Base-by-base conservation (phyloP, 2,329 filamentous ascomycete genomes). In the Metarhizium anisopliae region DNA sequence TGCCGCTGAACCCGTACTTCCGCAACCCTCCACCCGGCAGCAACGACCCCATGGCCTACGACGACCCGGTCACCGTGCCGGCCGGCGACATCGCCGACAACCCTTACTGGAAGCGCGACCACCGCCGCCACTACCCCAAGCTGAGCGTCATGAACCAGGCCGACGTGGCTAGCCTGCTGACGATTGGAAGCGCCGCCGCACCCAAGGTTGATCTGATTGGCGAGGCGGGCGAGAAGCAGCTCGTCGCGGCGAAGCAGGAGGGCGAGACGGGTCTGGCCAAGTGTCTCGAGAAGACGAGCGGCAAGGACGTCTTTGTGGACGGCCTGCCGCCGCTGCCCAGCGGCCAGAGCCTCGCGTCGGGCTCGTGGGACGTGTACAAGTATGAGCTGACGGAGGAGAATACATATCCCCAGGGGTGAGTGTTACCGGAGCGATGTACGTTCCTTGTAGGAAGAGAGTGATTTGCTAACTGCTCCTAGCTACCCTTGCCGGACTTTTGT, bases 1-100 rank as follows among this genome's bases (percentile, higher is more conserved):
- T 99, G 20, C 94, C 94, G 50, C 77, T 99, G 66, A 97, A 97
- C 81, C 85, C 91, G 45, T 86, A 92, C 77, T 96, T 83, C 82
- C 92, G 94, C 65, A 87, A 89, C 74, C 94, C 94, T 58, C 75
- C 92, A 0, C 71, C 72, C 45, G 72, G 77, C 64, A 52, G 69
- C 66, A 61, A 70, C 65, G 59, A 76, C 70, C 64, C 74, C 62
- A 38, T 68, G 61, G 54, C 66, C 60, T 67, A 71, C 67, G 58
- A 69, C 59, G 72, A 74, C 63, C 72, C 72, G 58, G 71, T 75
- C 52, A 52, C 94, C 88, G 10, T 96, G 78, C 72, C 72, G 42
- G 72, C 72, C 6, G 72, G 67, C 57, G 72, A 75, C 61, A 74
- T 74, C 51, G 72, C 72, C 60, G 72, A 70, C 62, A 74, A 75